phyloP scores from a whole-genome alignment of 2,329 filamentous ascomycete genomes.

The Epichloe glyceriae region DNA sequence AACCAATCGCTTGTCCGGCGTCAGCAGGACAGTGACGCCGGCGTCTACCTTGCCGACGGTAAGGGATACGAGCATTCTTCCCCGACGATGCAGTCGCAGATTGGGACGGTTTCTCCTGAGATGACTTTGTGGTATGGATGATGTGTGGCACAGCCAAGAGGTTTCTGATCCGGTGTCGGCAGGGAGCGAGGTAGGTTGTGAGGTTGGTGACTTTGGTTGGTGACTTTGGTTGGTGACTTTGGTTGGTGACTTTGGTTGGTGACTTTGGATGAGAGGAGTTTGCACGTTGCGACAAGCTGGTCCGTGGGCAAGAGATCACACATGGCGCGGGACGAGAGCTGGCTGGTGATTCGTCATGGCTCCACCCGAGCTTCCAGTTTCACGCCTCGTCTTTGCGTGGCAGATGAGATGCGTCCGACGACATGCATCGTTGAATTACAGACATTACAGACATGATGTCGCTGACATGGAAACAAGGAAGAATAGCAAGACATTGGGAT shows the following conservation, averaged over 20 bases:
- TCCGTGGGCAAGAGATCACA: too few relatives aligned
- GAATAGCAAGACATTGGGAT: too few relatives aligned
- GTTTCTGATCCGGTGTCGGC: background rate
- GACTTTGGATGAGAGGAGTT: background rate
- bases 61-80: slow-evolving; percentile 80
- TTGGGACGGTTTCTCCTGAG: background rate
- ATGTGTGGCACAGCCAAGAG: background rate
- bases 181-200: too few relatives aligned
- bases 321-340: background rate
- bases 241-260: too few relatives aligned
- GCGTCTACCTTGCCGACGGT: slow-evolving; percentile 99
- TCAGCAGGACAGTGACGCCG: slow-evolving; percentile 91
- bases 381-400: too few relatives aligned
- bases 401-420: too few relatives aligned
- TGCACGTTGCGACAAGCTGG: too few relatives aligned
- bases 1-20: slow-evolving; percentile 90
- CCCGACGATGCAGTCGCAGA: background rate
- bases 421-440: too few relatives aligned
- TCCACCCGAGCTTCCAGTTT: background rate
- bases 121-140: background rate
- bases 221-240: too few relatives aligned
- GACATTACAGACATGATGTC: too few relatives aligned
- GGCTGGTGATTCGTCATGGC: background rate
- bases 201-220: too few relatives aligned
- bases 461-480: too few relatives aligned